Percentiles rank a stretch among this genome's conserved stretches.
These are phyloP conservation scores for Kwoniella europaea DNA, from an alignment of 768 basidiomycete species.

Conservation along the genomic window DNA sequence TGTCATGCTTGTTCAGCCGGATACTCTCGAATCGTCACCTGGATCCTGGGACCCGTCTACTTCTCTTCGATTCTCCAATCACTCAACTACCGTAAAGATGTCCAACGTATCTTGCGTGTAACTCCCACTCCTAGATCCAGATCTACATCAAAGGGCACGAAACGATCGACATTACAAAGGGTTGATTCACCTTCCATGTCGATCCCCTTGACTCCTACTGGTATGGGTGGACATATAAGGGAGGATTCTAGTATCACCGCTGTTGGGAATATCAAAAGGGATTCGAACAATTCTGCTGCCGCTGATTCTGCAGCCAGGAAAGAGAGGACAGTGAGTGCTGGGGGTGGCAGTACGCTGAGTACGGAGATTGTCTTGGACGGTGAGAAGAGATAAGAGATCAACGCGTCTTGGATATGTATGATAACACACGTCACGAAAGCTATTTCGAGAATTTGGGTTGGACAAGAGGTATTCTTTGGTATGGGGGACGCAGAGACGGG, in stretches of 20 bases:
- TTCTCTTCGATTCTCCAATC: slow-evolving; percentile 27
- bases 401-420: not conserved
- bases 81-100: slow-evolving; percentile 23
- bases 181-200: slow-evolving; percentile 7
- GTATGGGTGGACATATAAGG: not conserved
- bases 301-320: not conserved
- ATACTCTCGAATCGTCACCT: slow-evolving; percentile 25
- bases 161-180: slow-evolving; percentile 6
- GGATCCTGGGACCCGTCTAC: slow-evolving; percentile 25
- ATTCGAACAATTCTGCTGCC: not conserved
- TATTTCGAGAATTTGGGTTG: too few species aligned
- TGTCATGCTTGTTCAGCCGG: slow-evolving; percentile 11
- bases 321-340: not conserved
- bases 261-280: not conserved
- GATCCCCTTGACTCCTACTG: slow-evolving; percentile 6
- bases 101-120: slow-evolving; percentile 15
- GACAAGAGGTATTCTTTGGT: not conserved
- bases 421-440: not conserved
- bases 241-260: not conserved
- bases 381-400: not conserved
- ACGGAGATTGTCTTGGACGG: slow-evolving; percentile 8
- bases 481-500: not conserved
- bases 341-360: not conserved
- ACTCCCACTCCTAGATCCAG: slow-evolving; percentile 5
- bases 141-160: not conserved